A percentile compares a stretch with the other conserved stretches of the same genome.
These are phyloP conservation scores for Penicillium sp. DNA, from an alignment of 2,329 filamentous ascomycete genomes.

Conservation along the genomic window DNA sequence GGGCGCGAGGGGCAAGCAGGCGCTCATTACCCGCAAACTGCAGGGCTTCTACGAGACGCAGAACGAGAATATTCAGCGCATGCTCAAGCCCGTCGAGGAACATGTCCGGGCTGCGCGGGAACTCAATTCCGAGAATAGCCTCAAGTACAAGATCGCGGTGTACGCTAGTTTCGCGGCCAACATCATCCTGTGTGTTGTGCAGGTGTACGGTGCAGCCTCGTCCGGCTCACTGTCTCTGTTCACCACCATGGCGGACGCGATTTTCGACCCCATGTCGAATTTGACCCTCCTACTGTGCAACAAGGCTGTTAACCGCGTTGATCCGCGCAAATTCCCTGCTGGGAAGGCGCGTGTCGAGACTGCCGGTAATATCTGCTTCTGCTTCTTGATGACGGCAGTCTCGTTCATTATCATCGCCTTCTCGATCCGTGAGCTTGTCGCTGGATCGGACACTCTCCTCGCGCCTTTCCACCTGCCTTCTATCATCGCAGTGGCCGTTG, in stretches of 20 bases:
- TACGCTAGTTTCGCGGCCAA: slow-evolving; percentile 77
- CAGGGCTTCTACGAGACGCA: slow-evolving; percentile 85
- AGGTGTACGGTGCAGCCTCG: slow-evolving; percentile 84
- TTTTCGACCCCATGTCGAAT: slow-evolving; percentile 92
- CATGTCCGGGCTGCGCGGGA: slow-evolving; percentile 81
- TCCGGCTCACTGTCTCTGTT: slow-evolving; percentile 94
- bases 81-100: slow-evolving; percentile 91
- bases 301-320: slow-evolving; percentile 84
- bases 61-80: slow-evolving; percentile 89
- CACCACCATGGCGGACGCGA: slow-evolving; percentile 93
- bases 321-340: slow-evolving; percentile 82
- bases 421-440: slow-evolving; percentile 70
- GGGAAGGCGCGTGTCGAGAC: slow-evolving; percentile 95
- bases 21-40: slow-evolving; percentile 49
- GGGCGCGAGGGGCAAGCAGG: slow-evolving; percentile 47
- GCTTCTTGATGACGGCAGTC: slow-evolving; percentile 92
- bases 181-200: slow-evolving; percentile 73
- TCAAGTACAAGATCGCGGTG: slow-evolving; percentile 65
- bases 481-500: slow-evolving; percentile 80
- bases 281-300: slow-evolving; percentile 83
- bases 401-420: slow-evolving; percentile 92
- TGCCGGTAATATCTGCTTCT: slow-evolving; percentile 93
- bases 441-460: slow-evolving; percentile 51
- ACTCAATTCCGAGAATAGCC: slow-evolving; percentile 76
- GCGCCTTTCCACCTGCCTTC: slow-evolving; percentile 78